Evolutionary conservation across 2,329 filamentous ascomycete species (phyloP).

Genomic region (Chaetomiaceae sp.): DNA sequence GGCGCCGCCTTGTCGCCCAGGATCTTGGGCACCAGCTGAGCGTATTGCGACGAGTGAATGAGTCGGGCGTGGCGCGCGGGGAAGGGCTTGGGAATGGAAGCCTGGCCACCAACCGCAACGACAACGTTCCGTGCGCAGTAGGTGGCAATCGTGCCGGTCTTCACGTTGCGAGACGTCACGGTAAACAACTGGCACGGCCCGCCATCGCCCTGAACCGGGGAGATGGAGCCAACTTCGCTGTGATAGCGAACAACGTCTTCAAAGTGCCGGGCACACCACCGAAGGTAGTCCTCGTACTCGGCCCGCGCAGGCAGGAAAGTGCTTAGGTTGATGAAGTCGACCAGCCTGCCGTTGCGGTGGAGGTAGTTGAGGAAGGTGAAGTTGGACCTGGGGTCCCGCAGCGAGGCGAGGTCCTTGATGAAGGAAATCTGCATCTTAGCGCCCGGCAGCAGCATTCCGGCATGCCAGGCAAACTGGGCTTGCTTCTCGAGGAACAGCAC

Average conservation of each 20-base stretch:
- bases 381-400: constrained; percentile 78
- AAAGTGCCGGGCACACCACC: constrained; percentile 84
- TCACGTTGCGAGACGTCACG: constrained; percentile 58
- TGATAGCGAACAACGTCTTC: constrained; percentile 66
- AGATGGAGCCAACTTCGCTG: constrained; percentile 68
- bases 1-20: constrained; percentile 49
- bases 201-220: constrained; percentile 48
- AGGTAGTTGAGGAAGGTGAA: constrained; percentile 98
- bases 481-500: constrained; percentile 88
- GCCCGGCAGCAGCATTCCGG: constrained; percentile 88
- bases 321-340: constrained; percentile 83
- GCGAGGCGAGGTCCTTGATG: constrained; percentile 88
- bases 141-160: constrained; percentile 47
- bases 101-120: constrained; percentile 53
- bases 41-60: constrained; percentile 85
- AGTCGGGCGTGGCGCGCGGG: constrained; percentile 65
- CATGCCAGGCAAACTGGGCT: constrained; percentile 78
- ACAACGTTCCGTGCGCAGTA: constrained; percentile 60
- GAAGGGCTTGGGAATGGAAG: constrained; percentile 64
- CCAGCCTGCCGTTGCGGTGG: constrained; percentile 69
- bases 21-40: constrained; percentile 54
- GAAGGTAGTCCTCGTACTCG: constrained; percentile 93
- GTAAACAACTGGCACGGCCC: constrained; percentile 57
- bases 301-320: constrained; percentile 81
- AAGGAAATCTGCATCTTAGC: constrained; percentile 98